These are phyloP conservation scores for Talaromyces piceae DNA, from an alignment of 2,329 filamentous ascomycete species.

Conservation along the genomic window DNA sequence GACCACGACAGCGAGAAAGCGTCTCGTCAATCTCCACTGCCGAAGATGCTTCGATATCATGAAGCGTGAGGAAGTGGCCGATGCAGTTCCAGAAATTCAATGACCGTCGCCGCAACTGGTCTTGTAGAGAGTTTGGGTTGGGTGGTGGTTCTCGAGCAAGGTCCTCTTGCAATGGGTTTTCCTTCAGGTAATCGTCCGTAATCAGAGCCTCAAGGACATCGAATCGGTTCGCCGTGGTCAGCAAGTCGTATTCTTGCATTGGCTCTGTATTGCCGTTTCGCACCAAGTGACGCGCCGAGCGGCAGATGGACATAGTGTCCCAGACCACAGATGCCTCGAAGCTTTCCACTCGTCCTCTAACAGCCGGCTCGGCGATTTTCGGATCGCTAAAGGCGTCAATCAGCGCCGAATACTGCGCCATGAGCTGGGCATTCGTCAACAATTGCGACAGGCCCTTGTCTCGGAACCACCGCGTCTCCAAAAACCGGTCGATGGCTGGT, in stretches of 20 bases:
- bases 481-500: slow-evolving; percentile 63
- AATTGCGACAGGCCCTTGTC: slow-evolving; percentile 47
- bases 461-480: slow-evolving; percentile 79
- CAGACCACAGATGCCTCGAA: slow-evolving; percentile 55
- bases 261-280: slow-evolving; percentile 24
- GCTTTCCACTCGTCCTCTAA: slow-evolving; percentile 37
- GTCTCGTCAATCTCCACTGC: slow-evolving; percentile 58
- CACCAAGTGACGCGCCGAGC: slow-evolving; percentile 31
- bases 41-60: slow-evolving; percentile 49
- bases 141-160: slow-evolving; percentile 33
- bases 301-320: slow-evolving; percentile 50
- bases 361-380: slow-evolving; percentile 30
- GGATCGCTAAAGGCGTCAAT: slow-evolving; percentile 42
- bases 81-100: slow-evolving; percentile 77
- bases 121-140: slow-evolving; percentile 32
- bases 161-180: slow-evolving; percentile 41
- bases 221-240: slow-evolving; percentile 62
- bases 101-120: slow-evolving; percentile 53
- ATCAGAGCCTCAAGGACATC: slow-evolving; percentile 69
- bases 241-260: slow-evolving; percentile 48
- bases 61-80: slow-evolving; percentile 61
- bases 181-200: slow-evolving; percentile 58
- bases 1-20: slow-evolving; percentile 57
- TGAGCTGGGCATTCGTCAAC: slow-evolving; percentile 49
- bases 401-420: slow-evolving; percentile 61